phyloP scores from a whole-genome alignment of 2,329 filamentous ascomycete species.

The Fusarium fracticaudum region DNA sequence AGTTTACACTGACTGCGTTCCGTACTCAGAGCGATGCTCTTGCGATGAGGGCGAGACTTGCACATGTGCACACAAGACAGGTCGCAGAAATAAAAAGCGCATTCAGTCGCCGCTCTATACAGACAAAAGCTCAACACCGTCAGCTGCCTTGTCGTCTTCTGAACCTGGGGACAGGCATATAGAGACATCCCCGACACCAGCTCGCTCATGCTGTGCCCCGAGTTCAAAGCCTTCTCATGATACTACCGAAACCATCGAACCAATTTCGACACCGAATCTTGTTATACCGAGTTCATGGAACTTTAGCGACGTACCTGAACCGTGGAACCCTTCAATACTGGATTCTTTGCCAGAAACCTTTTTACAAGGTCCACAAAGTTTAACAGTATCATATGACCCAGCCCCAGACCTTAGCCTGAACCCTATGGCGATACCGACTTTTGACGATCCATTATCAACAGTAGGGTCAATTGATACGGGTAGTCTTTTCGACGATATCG shows the following conservation, averaged over 20 bases:
- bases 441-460: neutral
- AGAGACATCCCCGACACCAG: neutral
- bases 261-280: rapidly evolving
- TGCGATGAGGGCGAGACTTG: conserved; percentile 10
- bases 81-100: neutral
- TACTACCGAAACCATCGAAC: rapidly evolving
- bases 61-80: conserved; percentile 8
- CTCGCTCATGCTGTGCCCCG: neutral
- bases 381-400: neutral
- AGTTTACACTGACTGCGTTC: neutral
- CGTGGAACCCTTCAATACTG: neutral
- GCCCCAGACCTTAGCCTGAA: neutral
- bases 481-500: neutral
- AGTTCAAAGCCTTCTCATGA: neutral
- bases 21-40: neutral
- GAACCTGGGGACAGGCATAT: rapidly evolving
- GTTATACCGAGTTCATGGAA: neutral
- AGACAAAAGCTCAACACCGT: neutral
- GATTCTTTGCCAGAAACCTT: neutral
- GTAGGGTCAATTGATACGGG: neutral
- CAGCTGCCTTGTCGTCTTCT: neutral
- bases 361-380: neutral
- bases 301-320: neutral
- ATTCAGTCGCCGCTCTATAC: neutral
- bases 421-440: neutral